Evolutionary conservation across 1,284 basidiomycete genomes (phyloP), one percentile per base, ranked within the genome.

Genomic region (Agroathelia rolfsii): DNA sequence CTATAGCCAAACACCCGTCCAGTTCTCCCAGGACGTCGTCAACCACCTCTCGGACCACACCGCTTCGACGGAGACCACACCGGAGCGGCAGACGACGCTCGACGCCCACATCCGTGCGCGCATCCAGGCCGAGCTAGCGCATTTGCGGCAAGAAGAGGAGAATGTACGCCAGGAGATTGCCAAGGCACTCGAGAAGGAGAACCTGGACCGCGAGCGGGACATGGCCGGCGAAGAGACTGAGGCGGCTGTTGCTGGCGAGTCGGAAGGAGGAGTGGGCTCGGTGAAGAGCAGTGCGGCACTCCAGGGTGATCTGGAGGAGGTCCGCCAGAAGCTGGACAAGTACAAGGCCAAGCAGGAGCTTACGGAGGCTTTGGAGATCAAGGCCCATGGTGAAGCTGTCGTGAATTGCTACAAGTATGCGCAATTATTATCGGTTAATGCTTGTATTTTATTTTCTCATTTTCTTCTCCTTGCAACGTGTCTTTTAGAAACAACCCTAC

Each of bases 21-120:
- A 86, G 83, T 81, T 87, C 55, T 82, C 80, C 18, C 68, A 69
- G 36, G 75, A 79, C 54, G 72, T 87, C 38, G 73, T 85, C 45
- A 72, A 78, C 60, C 72, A 77, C 35, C 74, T 87, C 37, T 62
- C 74, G n/a, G 75, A 82, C 54, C 61, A 67, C 38, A 50, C 69
- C 24, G 65, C 68, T 25, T 62, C 74, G 2, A 57, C 78, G 3
- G 62, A 65, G 28, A 70, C 72, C 3, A 62, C 71, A 8, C 66
- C 74, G 5, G 72, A 74, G 42, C 73, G 79, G 29, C 83, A 85
- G 53, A 63, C 70, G n/a, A 64, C 68, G 7, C 59, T 86, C 27
- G 84, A 87, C 48, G 62, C 65, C 7, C 74, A 73, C 39, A 69
- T 87, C 37, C 75, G 72, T 23, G 54, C 68, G 20, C 69, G 72